Conservation (phyloP, 1,284 basidiomycete species). For the Inonotus hispidus region DNA sequence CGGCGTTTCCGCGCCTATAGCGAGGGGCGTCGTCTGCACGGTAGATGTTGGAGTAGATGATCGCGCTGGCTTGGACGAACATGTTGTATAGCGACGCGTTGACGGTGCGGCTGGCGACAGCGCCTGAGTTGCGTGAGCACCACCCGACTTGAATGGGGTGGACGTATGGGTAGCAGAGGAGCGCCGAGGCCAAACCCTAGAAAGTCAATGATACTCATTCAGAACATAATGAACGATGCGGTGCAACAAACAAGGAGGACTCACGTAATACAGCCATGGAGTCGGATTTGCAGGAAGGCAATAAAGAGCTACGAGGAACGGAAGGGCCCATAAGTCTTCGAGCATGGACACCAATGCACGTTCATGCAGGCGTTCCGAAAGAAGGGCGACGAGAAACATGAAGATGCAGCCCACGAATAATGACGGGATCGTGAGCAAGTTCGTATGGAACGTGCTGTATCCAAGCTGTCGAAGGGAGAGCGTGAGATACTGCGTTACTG, state of each 20-base stretch:
- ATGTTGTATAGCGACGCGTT: slow-evolving; percentile 54
- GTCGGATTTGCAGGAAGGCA: slow-evolving; percentile 38
- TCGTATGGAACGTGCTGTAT: slow-evolving; percentile 56
- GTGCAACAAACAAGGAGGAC: slow-evolving; percentile 7
- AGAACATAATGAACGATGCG: slow-evolving; percentile 7
- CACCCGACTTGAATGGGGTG: slow-evolving; percentile 43
- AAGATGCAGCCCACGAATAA: slow-evolving; percentile 38
- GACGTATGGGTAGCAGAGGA: slow-evolving; percentile 31
- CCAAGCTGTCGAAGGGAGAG: slow-evolving; percentile 55
- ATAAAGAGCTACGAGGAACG: slow-evolving; percentile 46
- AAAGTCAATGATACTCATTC: not conserved
- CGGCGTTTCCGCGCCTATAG: slow-evolving; percentile 46
- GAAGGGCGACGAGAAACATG: slow-evolving; percentile 38
- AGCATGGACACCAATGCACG: slow-evolving; percentile 42
- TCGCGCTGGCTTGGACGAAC: slow-evolving; percentile 44
- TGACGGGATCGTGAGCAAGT: slow-evolving; percentile 56
- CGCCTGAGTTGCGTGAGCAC: slow-evolving; percentile 52
- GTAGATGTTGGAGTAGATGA: slow-evolving; percentile 40
- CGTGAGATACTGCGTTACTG: slow-evolving; percentile 57
- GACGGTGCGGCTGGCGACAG: slow-evolving; percentile 49
- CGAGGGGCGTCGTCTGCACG: slow-evolving; percentile 22
- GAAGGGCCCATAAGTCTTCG: slow-evolving; percentile 47
- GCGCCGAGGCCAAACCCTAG: slow-evolving; percentile 27
- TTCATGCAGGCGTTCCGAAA: slow-evolving; percentile 44
- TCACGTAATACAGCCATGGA: slow-evolving; percentile 43